A percentile compares a stretch with the other conserved stretches of the same genome.
phyloP scores from a whole-genome alignment of 2,329 filamentous ascomycete genomes.

The Colletotrichum abscissum region DNA sequence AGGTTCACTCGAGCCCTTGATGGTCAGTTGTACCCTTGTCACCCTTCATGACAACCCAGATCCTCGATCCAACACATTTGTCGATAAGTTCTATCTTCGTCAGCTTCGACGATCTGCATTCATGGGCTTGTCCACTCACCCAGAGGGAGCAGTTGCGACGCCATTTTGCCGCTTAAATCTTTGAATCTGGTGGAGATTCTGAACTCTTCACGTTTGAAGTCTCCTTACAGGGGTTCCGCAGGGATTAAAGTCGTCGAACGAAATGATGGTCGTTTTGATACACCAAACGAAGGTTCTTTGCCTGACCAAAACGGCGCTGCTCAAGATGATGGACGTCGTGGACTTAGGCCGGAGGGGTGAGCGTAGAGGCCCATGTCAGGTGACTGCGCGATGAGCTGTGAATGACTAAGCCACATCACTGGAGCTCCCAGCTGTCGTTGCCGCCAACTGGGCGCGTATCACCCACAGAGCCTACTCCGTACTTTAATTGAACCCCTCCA shows the following conservation, averaged over 20 bases:
- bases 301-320: conserved; percentile 16
- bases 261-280: conserved; percentile 4
- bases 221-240: neutral
- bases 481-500: conserved; percentile 19
- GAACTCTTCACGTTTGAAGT: neutral
- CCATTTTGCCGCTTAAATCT: conserved; percentile 58
- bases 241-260: conserved; percentile 1
- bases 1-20: neutral
- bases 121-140: conserved; percentile 55
- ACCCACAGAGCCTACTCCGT: neutral
- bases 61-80: conserved; percentile 96
- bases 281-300: conserved; percentile 6
- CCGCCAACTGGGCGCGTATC: conserved; percentile 8
- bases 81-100: conserved; percentile 86
- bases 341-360: conserved; percentile 23
- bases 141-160: conserved; percentile 79
- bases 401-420: conserved; percentile 48
- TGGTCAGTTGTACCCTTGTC: conserved; percentile 79
- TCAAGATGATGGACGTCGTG: conserved; percentile 19
- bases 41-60: conserved; percentile 99
- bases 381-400: conserved; percentile 41
- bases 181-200: neutral
- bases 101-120: conserved; percentile 29
- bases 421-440: conserved; percentile 19
- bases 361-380: conserved; percentile 40